Evolutionary conservation across 2,329 filamentous ascomycete species (phyloP).

Genomic region (Fonsecaea nubica): DNA sequence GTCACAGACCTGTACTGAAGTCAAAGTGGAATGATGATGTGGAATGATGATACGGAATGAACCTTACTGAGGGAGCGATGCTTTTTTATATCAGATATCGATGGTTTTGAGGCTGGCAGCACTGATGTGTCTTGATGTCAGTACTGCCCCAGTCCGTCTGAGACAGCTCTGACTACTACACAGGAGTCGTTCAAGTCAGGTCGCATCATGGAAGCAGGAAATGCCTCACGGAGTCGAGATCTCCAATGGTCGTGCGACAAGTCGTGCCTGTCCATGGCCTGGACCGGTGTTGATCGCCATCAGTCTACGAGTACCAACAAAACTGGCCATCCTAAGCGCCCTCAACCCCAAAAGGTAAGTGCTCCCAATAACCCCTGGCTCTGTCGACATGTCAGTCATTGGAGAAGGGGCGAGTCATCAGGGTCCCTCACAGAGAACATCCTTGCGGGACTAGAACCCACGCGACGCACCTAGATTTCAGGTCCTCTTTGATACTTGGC

Average conservation of each 20-base stretch:
- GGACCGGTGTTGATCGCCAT: not conserved
- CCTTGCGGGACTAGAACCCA: not conserved
- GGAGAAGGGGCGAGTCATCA: not conserved
- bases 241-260: not conserved
- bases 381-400: not conserved
- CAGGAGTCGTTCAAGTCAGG: not conserved
- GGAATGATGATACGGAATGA: not conserved
- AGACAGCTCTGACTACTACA: not conserved
- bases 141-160: not conserved
- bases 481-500: not conserved
- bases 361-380: not conserved
- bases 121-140: not conserved
- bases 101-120: not conserved
- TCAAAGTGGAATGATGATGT: not conserved
- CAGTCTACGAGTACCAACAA: not conserved
- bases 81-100: not conserved
- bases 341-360: not conserved
- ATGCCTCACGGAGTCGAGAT: not conserved
- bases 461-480: not conserved
- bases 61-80: not conserved
- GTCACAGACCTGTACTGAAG: conserved; percentile 10
- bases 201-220: not conserved
- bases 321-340: not conserved
- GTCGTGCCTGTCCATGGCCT: not conserved
- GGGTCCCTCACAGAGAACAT: not conserved